Evolutionary conservation across 2,329 filamentous ascomycete genomes (phyloP), one percentile per base, ranked within the genome.

Genomic region (Alternaria hordeiaustralica): DNA sequence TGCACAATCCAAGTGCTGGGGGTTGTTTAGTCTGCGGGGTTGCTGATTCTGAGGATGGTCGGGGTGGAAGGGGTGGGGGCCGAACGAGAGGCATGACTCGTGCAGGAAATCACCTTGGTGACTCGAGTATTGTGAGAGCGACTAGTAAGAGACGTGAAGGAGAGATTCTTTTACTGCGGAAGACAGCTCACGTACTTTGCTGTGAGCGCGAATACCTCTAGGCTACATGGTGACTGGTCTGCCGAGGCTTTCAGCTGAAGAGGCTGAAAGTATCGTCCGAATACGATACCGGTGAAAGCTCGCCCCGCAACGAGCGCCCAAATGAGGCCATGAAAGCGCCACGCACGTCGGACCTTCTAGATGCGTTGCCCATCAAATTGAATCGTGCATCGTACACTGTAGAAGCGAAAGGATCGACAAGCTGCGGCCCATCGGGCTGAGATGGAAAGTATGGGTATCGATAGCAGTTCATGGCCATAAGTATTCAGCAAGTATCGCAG

Each of bases 11-110:
- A 33, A 68, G 60, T 3, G 46, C 50, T 26, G 63, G 64, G 23
- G 61, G 25, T 10, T 50, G 41, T 51, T 44, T 58, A 6, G 45
- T 49, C 6, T 56, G 51, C 13, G 28, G 9, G 45, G 49, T 51
- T 10, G 47, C 20, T n/a, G 60, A 30, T 15, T 56, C n/a, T 26
- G 66, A 36, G 28, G 61, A 53, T 5, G 64, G 21, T 25, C 49
- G 49, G 10, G 61, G 23, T 25, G 33, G 56, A 41, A 41, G 58
- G 28, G 55, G 49, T 44, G 64, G 58, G 30, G 66, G 55, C 41
- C 60, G 55, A 50, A 69, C 45, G 8, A 67, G 66, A 47, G 66
- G 66, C 64, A 69, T 69, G 44, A 41, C 28, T 46, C n/a, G 30
- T 54, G 43, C 45, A 6, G 25, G 33, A 53, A 6, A 25, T 43